Evolutionary conservation across 1,284 basidiomycete species (phyloP).

Genomic region (Mycena sp.): DNA sequence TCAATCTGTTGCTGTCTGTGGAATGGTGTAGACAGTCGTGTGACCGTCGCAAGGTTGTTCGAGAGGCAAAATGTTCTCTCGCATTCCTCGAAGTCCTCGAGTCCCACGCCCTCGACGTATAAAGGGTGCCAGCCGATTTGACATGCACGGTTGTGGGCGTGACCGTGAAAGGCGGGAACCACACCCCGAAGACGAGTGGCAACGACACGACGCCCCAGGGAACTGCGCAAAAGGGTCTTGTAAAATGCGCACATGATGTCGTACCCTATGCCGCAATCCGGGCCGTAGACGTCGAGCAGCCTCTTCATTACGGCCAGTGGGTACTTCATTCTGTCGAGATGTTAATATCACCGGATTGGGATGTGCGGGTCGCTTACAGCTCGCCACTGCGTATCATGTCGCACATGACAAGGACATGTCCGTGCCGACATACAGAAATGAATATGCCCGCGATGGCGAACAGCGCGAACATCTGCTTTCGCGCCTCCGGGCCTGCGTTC

Average conservation of each 20-base stretch:
- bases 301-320: constrained; percentile 39
- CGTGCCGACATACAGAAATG: constrained; percentile 40
- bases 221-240: constrained; percentile 37
- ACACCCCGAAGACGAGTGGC: constrained; percentile 14
- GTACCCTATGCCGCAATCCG: constrained; percentile 36
- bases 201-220: constrained; percentile 26
- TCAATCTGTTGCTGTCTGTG: constrained; percentile 34
- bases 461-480: constrained; percentile 42
- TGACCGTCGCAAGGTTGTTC: constrained; percentile 21
- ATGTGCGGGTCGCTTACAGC: constrained; percentile 32
- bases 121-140: constrained; percentile 35
- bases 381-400: constrained; percentile 43
- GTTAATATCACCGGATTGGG: constrained; percentile 36
- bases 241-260: constrained; percentile 47
- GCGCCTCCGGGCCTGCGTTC: constrained; percentile 41
- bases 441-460: constrained; percentile 48
- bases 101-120: constrained; percentile 12
- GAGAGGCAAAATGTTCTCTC: constrained; percentile 22
- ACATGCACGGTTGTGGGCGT: constrained; percentile 31
- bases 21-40: constrained; percentile 29
- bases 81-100: constrained; percentile 24
- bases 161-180: constrained; percentile 17
- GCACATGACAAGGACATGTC: constrained; percentile 33
- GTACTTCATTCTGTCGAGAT: constrained; percentile 48
- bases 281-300: constrained; percentile 33